These are phyloP conservation scores for Solanum virginianum DNA, from an alignment of 257 asterid genomes.

Conservation along the genomic window DNA sequence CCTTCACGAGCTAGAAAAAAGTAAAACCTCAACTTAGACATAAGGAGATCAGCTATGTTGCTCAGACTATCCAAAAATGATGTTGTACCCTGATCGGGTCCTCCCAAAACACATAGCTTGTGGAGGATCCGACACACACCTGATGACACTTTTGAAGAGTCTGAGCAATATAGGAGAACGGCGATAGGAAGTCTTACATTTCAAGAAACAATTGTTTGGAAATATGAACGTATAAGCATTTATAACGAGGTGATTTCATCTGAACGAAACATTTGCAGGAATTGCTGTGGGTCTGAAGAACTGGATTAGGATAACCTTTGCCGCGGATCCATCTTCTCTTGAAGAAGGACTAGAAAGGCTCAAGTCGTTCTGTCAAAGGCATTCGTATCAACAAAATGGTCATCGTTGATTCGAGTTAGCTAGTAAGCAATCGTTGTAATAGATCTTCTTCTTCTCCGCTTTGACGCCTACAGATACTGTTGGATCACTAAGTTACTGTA, in stretches of 20 bases:
- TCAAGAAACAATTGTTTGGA: background rate
- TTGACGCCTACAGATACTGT: background rate
- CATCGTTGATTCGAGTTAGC: background rate
- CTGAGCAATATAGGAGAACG: background rate
- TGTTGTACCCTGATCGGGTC: background rate
- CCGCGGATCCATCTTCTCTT: slow-evolving; percentile 41
- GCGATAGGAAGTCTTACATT: background rate
- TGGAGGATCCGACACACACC: background rate
- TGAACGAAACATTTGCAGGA: slow-evolving; percentile 28
- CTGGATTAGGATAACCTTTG: slow-evolving; percentile 71
- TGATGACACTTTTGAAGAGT: background rate
- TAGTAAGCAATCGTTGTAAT: background rate
- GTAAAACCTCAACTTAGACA: background rate
- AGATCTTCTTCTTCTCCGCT: background rate
- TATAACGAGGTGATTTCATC: background rate
- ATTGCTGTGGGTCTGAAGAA: slow-evolving; percentile 61
- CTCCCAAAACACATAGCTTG: background rate
- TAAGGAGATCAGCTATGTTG: background rate
- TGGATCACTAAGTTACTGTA: background rate
- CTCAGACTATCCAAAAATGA: background rate
- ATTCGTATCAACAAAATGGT: slow-evolving; percentile 21
- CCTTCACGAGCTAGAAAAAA: too few relatives aligned
- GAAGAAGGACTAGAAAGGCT: slow-evolving; percentile 31
- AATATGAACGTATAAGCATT: background rate
- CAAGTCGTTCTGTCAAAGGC: slow-evolving; percentile 45